Conservation (phyloP, 805 yeast species). For the Kurtzmaniella fragi region DNA sequence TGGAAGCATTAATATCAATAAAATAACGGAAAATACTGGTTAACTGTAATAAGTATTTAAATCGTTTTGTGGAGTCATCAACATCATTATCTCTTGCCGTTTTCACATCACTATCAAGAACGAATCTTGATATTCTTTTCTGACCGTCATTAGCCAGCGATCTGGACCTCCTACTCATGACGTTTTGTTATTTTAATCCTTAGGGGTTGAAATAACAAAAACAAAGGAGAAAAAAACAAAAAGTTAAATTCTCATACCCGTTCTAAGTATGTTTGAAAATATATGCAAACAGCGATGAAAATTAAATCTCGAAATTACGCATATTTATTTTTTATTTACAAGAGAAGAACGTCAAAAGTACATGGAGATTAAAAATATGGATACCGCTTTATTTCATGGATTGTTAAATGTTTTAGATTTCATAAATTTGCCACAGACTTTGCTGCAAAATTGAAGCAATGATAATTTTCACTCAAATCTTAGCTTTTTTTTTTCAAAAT, state of each 20-base stretch:
- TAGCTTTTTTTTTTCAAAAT: no score
- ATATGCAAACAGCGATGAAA: no score
- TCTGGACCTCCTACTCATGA: background rate
- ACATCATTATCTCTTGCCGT: constrained; percentile 45
- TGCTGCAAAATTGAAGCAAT: no score
- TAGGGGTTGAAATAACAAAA: background rate
- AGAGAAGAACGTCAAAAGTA: no score
- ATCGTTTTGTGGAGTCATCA: constrained; percentile 72
- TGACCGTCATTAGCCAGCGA: constrained; percentile 11
- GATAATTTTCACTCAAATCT: no score
- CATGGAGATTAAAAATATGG: no score
- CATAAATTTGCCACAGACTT: no score
- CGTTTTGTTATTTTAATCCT: constrained; percentile 6
- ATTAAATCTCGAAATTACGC: no score
- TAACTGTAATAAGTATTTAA: constrained; percentile 72
- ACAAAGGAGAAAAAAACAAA: background rate
- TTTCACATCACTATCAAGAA: constrained; percentile 52
- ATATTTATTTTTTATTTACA: no score
- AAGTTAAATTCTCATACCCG: background rate
- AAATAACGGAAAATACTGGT: constrained; percentile 88
- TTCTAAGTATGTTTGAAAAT: no score
- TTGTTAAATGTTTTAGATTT: no score
- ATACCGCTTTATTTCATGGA: no score
- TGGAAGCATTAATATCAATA: constrained; percentile 73
- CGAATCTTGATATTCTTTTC: constrained; percentile 43